Evolutionary conservation across 2,329 filamentous ascomycete species (phyloP), one percentile per base, ranked within the genome.

Genomic region (Penicillium sp.): DNA sequence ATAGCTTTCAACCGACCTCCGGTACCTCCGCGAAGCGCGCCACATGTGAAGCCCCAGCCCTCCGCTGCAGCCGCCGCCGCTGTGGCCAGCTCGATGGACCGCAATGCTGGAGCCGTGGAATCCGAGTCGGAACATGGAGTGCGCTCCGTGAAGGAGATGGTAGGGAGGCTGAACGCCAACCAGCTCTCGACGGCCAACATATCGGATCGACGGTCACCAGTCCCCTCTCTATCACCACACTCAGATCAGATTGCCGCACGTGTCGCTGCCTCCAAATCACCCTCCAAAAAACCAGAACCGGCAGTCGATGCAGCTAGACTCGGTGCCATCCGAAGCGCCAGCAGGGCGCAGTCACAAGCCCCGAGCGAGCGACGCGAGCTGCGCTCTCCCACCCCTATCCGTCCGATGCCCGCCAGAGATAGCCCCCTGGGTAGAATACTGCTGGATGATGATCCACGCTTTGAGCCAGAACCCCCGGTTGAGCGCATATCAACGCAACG

Each of bases 131-230:
- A 52, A n/a, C 66, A 63, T 5, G 61, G 64, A 50, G 55, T 58
- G 18, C 65, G 64, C 18, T 64, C 67, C 4, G 69, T 72, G 32
- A 69, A 53, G 52, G 66, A 69, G 48, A 70, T 65, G 47, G 68
- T 71, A 40, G 64, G 64, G 39, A 58, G 48, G 41, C 68, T 69
- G 46, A 59, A 39, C 6, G 39, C 60, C 18, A 56, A 53, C 41
- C 54, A 57, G 20, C 53, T 55, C 10, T 38, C 56, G 1, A 34
- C 47, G 28, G 41, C 50, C 13, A 45, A 43, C 46, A 46, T 20
- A 42, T 22, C 38, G 14, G 26, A 49, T n/a, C 54, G 46, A 35
- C 52, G 47, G 22, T 37, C 40, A 36, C 46, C 41, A 26, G n/a
- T 45, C 13, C 42, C 54, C 7, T 45, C 54, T 20, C 29, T 54